Base-by-base conservation (phyloP, 352 stramenopile genomes). In the Phytopythium sindhum region DNA sequence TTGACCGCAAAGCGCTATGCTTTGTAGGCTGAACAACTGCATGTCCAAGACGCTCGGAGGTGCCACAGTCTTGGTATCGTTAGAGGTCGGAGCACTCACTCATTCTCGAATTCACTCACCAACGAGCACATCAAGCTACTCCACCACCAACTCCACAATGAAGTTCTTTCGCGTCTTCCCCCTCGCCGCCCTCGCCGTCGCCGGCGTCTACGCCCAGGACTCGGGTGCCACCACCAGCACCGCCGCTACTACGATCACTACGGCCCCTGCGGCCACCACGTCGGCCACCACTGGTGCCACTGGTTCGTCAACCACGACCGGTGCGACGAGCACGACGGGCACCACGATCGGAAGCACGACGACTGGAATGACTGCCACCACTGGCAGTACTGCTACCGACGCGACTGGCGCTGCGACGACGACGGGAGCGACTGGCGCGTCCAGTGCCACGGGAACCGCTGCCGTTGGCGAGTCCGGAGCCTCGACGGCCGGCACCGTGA, bases 121-220 rank as follows among this genome's bases (percentile, higher is more conserved):
- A 24, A 45, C 54, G n/a, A 60, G 31, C 54, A 67, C 37, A 42
- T 29, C 50, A 23, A 57, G 14, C 35, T 5, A 24, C 55, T 24
- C 57, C 56, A 41, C 37, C 24, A 39, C 11, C 48, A 28, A 51
- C 17, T 24, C 44, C 63, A 68, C 23, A 11, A 78, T 80, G 69
- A 73, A 80, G 63, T 58, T 77, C 28, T 45, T 77, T 24, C 69
- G 72, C 26, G 50, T 76, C n/a, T 33, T 80, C 15, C 8, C 70
- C 19, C 14, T 76, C 51, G 66, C 72, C 15, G 69, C 64, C 3
- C 59, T 77, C 53, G 66, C 72, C 28, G 53, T 76, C 47, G 63
- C 72, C 31, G 56, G 37, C 39, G 60, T 67, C 10, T 75, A 57
- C 6, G 66, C 60, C 37, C 63, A 65, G 26, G 66, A 64, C 23